phyloP scores from a whole-genome alignment of 2,329 filamentous ascomycete genomes.

The Leptosphaerulina australis region DNA sequence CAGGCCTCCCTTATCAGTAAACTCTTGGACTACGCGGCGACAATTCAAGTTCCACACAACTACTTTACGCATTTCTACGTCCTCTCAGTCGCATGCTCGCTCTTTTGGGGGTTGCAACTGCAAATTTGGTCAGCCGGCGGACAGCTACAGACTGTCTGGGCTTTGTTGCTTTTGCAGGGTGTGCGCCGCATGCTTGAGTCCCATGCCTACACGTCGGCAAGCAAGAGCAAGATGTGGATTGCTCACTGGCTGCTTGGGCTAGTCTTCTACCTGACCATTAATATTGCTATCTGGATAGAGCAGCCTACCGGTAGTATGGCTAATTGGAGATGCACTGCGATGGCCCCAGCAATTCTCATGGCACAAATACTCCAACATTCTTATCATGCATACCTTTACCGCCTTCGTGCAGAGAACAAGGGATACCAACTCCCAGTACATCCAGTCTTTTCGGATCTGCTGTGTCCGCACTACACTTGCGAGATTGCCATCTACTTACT shows the following conservation, averaged over 20 bases:
- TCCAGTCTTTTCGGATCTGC: slow-evolving; percentile 71
- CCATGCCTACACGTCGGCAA: slow-evolving; percentile 68
- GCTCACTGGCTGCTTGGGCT: slow-evolving; percentile 82
- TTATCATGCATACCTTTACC: slow-evolving; percentile 55
- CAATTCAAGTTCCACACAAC: slow-evolving; percentile 75
- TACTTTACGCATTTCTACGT: slow-evolving; percentile 93
- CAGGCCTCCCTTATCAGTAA: slow-evolving; percentile 20
- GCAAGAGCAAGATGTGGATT: slow-evolving; percentile 80
- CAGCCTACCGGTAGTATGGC: slow-evolving; percentile 54
- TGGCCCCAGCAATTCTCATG: slow-evolving; percentile 68
- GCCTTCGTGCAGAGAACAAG: slow-evolving; percentile 44
- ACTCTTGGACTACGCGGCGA: slow-evolving; percentile 59
- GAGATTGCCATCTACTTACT: slow-evolving; percentile 84
- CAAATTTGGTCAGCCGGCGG: slow-evolving; percentile 48
- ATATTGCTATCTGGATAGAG: slow-evolving; percentile 83
- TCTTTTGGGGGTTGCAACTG: slow-evolving; percentile 76
- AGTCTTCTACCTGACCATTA: slow-evolving; percentile 75
- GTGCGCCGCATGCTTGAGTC: slow-evolving; percentile 78
- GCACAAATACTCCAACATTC: slow-evolving; percentile 76
- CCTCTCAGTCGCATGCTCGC: slow-evolving; percentile 69
- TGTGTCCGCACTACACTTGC: slow-evolving; percentile 91
- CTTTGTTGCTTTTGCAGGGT: slow-evolving; percentile 77
- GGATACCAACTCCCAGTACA: slow-evolving; percentile 83
- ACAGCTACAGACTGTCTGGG: slow-evolving; percentile 71
- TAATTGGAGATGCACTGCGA: slow-evolving; percentile 58